These are phyloP conservation scores for Neonectria hederae DNA, from an alignment of 2,329 filamentous ascomycete species.

Conservation along the genomic window DNA sequence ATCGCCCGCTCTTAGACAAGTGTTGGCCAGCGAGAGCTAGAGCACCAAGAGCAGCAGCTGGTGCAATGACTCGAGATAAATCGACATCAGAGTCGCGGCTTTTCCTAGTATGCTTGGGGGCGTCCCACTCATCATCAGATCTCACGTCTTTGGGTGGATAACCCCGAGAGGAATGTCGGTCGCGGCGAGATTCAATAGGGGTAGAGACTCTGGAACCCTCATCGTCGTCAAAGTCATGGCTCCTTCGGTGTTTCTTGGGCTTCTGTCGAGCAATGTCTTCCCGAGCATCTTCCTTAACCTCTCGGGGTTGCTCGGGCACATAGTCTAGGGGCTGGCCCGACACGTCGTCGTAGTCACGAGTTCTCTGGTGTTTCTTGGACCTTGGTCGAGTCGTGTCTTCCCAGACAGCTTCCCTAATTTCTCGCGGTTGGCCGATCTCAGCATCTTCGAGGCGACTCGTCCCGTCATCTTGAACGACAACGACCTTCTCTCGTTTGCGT, in stretches of 20 bases:
- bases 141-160: constrained; percentile 28
- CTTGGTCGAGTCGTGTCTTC: constrained; percentile 45
- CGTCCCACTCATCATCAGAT: constrained; percentile 21
- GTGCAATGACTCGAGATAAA: constrained; percentile 22
- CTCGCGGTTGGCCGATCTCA: constrained; percentile 28
- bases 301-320: constrained; percentile 28
- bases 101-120: constrained; percentile 1
- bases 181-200: constrained; percentile 44
- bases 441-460: constrained; percentile 26
- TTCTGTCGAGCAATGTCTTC: constrained; percentile 45
- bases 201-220: constrained; percentile 40
- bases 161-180: constrained; percentile 30
- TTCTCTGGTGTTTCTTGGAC: constrained; percentile 45
- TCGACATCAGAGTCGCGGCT: constrained; percentile 13
- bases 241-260: constrained; percentile 46
- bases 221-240: constrained; percentile 39
- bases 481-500: constrained; percentile 54
- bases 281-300: constrained; percentile 36
- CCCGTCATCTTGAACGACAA: constrained; percentile 43
- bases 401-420: constrained; percentile 36
- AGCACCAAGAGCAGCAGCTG: constrained; percentile 34
- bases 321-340: constrained; percentile 23
- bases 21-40: constrained; percentile 13
- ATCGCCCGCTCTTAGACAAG: constrained; percentile 6
- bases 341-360: constrained; percentile 42